Evolutionary conservation across 2,329 filamentous ascomycete species (phyloP), one percentile per base, ranked within the genome.

Genomic region (Fusarium sp.): DNA sequence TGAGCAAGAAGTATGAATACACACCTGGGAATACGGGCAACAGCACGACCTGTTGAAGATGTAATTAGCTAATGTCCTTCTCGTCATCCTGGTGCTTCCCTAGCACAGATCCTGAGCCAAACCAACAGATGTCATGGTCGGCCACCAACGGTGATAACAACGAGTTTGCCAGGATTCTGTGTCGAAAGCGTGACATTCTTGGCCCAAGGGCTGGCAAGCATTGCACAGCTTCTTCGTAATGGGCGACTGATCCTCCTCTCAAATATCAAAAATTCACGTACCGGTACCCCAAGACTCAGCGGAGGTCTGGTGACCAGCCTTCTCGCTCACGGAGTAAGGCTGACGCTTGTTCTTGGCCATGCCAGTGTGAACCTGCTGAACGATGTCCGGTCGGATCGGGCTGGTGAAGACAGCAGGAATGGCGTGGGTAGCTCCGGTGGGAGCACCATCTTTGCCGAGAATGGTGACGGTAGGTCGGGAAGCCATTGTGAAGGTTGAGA

Each of bases 341-440:
- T 99, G 96, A 84, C 96, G 92, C 91, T 97, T 97, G 91, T 99
- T 99, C 93, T 99, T 99, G 83, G 95, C 95, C 89, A 99, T 97
- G 81, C 96, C 96, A 80, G 93, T 97, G 91, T 99, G 96, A 80
- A 98, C 92, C 84, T 94, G 92, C 90, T 98, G 95, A 82, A 99
- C 96, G 83, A 99, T 97, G 86, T 99, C 96, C 80, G 94, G 92
- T 84, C 96, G 95, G 89, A 99, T 98, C 78, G 96, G 96, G 78
- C 92, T 89, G 84, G 89, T 90, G 92, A 99, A 99, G 87, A 99
- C 95, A 85, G 93, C 90, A 81, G 97, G 96, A 79, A 98, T 91
- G 83, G 96, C 89, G 85, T 94, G 90, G 81, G 94, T 95, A 83
- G 91, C 89, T 83, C 92, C 92, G 85, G 90, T 92, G 86, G 93